Percentiles rank a stretch among this genome's conserved stretches.
phyloP scores from a whole-genome alignment of 306 rosid species.

The Quercus glauca region DNA sequence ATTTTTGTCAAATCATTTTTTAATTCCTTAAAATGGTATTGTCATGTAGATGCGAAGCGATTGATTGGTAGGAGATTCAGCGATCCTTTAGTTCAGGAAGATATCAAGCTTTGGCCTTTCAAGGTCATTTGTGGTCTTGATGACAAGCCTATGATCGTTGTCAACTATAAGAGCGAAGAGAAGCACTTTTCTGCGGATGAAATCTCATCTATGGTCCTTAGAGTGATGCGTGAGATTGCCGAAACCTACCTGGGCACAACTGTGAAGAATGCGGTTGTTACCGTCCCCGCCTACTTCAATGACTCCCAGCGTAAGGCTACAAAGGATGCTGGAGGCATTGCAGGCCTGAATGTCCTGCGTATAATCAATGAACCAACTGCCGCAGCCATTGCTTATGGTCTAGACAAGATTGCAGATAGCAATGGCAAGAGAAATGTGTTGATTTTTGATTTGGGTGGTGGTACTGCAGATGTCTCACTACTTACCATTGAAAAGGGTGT shows the following conservation, averaged over 20 bases:
- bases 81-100: neutral
- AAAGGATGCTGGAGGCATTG: neutral
- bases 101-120: neutral
- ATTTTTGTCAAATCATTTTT: too few species aligned
- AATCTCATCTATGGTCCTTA: constrained; percentile 1
- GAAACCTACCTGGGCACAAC: neutral
- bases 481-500: neutral
- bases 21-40: too few species aligned
- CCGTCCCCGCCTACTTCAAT: neutral
- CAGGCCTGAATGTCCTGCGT: neutral
- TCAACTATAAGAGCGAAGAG: neutral
- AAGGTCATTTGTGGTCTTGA: neutral
- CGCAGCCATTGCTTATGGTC: constrained; percentile 6
- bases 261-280: neutral
- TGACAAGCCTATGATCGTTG: constrained; percentile 6
- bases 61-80: constrained; percentile 5
- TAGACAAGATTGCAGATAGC: neutral
- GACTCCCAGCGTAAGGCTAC: neutral
- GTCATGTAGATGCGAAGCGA: neutral
- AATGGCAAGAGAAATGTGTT: constrained; percentile 1
- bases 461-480: constrained; percentile 11
- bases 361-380: constrained; percentile 17
- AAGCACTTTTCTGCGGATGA: neutral
- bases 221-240: neutral
- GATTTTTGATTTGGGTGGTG: constrained; percentile 17